These are phyloP conservation scores for Colletotrichum melonis DNA, from an alignment of 2,329 filamentous ascomycete genomes.

Conservation along the genomic window DNA sequence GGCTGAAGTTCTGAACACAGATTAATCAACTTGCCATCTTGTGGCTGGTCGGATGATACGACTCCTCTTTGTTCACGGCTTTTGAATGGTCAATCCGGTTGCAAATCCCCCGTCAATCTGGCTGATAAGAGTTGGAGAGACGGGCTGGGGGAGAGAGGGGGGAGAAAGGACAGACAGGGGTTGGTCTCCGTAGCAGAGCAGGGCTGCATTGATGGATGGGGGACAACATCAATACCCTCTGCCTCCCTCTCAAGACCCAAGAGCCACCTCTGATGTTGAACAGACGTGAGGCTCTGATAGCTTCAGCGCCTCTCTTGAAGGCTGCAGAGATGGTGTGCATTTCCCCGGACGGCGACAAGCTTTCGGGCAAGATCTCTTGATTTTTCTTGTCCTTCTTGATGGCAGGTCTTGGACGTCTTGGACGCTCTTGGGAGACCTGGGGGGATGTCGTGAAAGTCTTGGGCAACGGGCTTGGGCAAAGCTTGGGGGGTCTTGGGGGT, in stretches of 20 bases:
- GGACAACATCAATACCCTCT: neutral
- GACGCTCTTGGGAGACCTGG: slow-evolving; percentile 13
- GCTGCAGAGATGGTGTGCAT: slow-evolving; percentile 4
- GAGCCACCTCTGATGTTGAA: neutral
- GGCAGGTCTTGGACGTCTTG: slow-evolving; percentile 30
- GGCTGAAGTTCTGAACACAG: neutral
- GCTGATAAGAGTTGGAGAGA: slow-evolving; percentile 9
- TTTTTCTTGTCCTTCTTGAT: slow-evolving; percentile 13
- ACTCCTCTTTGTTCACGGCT: neutral
- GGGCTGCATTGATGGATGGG: neutral
- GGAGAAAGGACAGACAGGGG: neutral
- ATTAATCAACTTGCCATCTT: slow-evolving; percentile 23
- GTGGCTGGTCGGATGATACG: slow-evolving; percentile 14
- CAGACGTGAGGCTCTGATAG: neutral
- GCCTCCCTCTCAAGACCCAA: neutral
- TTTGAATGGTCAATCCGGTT: slow-evolving; percentile 12
- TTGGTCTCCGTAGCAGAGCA: neutral
- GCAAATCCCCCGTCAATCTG: neutral
- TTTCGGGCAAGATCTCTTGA: slow-evolving; percentile 28
- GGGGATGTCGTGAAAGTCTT: neutral
- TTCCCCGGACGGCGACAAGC: slow-evolving; percentile 13
- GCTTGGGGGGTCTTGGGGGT: slow-evolving; percentile 16
- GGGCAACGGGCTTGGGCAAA: slow-evolving; percentile 4
- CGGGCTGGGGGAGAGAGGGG: neutral
- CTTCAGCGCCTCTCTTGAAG: neutral